Evolutionary conservation across 2,329 filamentous ascomycete species (phyloP), one percentile per base, ranked within the genome.

Genomic region (Tympanopsis confertula): DNA sequence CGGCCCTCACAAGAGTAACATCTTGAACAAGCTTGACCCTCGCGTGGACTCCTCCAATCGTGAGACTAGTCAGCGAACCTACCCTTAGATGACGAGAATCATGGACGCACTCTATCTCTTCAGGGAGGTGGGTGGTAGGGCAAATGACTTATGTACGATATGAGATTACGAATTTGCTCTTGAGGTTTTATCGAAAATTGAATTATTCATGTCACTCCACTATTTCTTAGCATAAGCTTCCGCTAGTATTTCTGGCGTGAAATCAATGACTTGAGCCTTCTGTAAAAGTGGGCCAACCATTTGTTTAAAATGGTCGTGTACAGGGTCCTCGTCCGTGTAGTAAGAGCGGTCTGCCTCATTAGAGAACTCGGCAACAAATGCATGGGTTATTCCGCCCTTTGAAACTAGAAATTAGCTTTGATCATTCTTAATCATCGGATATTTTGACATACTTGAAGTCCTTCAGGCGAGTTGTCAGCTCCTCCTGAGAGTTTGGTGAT

Each of bases 361-460:
- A 3, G 68, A 65, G 41, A 86, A 85, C 46, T 81, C 69, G 19
- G 72, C 66, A 1, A 86, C 66, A 45, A 84, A 84, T 1, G 65
- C 74, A 48, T 86, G 79, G 1, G 75, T 76, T 22, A 77, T 70
- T 0, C 68, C 78, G 33, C 67, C 63, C 78, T 74, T 20, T 7
- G 41, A n/a, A 13, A 17, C 29, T 24, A 15, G 18, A 22, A 14
- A 37, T 14, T 7, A 30, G 13, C 14, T 35, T 12, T 39, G 12
- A 30, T n/a, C 28, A 14, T 18, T 35, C 26, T 17, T 12, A 10
- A 13, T n/a, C 2, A 10, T 13, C 5, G 32, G 15, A 15, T n/a
- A 18, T 5, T 5, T 18, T 17, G 7, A 10, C 44, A 35, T 58
- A 81, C 76, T 56, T 78, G 68, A n/a, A 64, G 54, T 4, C 69